A percentile compares a stretch with the other conserved stretches of the same genome.
Evolutionary conservation across 1,139 yeast genomes (phyloP).

Genomic region (Oligophagozyma castellii): DNA sequence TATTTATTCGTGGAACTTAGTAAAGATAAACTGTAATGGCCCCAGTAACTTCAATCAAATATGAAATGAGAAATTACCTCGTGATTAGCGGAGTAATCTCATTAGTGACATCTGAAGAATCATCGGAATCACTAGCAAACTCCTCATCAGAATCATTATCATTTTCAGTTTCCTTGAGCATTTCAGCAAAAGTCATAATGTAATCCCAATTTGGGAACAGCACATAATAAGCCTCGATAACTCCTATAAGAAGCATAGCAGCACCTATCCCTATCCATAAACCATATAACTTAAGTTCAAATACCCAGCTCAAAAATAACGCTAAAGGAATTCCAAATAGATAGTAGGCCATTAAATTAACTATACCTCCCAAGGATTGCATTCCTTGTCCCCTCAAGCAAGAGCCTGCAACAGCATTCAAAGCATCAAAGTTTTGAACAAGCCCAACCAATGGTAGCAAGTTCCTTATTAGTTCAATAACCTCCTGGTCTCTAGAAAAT

Average conservation of each 20-base stretch:
- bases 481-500: constrained; percentile 60
- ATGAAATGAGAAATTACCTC: constrained; percentile 2
- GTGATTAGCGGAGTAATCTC: constrained; percentile 7
- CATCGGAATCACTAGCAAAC: constrained; percentile 14
- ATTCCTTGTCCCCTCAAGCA: constrained; percentile 77
- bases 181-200: constrained; percentile 33
- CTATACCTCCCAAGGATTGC: constrained; percentile 70
- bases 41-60: background rate
- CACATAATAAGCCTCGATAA: constrained; percentile 41
- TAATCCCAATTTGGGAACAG: constrained; percentile 41
- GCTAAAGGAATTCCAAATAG: constrained; percentile 60
- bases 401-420: constrained; percentile 77
- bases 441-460: constrained; percentile 63
- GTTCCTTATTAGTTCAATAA: constrained; percentile 34
- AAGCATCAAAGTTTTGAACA: constrained; percentile 65
- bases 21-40: too few relatives aligned
- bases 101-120: constrained; percentile 12
- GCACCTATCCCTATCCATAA: constrained; percentile 82
- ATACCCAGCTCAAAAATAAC: constrained; percentile 42
- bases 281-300: constrained; percentile 46
- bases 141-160: constrained; percentile 20
- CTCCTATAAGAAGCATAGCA: constrained; percentile 60
- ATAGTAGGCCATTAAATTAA: constrained; percentile 68
- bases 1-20: too few relatives aligned
- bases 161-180: constrained; percentile 27